phyloP scores from a whole-genome alignment of 352 stramenopile species.

The Globisporangium recalcitrans region DNA sequence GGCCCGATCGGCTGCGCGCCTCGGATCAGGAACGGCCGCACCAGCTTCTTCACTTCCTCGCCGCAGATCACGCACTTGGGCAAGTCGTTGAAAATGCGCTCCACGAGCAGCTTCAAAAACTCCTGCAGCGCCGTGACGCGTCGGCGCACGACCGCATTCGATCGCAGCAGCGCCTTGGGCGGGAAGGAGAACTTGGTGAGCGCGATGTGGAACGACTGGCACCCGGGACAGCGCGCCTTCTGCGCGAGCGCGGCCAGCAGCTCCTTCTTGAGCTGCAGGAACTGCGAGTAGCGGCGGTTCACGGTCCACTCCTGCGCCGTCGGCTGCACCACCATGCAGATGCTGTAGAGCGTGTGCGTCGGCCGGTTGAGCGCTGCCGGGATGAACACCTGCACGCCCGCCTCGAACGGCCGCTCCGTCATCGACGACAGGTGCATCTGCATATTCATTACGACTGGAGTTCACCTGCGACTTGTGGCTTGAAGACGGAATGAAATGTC shows the following conservation, averaged over 20 bases:
- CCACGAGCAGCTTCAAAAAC: conserved; percentile 70
- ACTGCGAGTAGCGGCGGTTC: conserved; percentile 85
- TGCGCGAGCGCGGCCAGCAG: conserved; percentile 44
- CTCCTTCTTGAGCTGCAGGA: conserved; percentile 72
- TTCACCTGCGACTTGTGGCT: neutral
- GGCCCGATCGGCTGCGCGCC: conserved; percentile 69
- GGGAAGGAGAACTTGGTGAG: conserved; percentile 65
- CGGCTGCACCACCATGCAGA: conserved; percentile 76
- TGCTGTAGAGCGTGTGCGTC: conserved; percentile 82
- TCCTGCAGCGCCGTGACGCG: conserved; percentile 64
- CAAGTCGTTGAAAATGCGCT: conserved; percentile 64
- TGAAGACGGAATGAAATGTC: neutral
- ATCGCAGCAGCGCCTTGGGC: conserved; percentile 56
- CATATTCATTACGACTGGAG: neutral
- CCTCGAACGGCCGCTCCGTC: conserved; percentile 19
- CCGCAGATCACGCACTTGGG: conserved; percentile 73
- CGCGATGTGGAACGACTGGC: conserved; percentile 53
- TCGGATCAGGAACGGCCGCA: conserved; percentile 73
- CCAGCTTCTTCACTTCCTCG: conserved; percentile 56
- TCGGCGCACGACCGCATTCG: conserved; percentile 64
- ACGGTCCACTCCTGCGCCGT: conserved; percentile 79
- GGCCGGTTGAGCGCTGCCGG: conserved; percentile 76
- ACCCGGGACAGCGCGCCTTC: conserved; percentile 49
- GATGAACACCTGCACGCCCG: conserved; percentile 76
- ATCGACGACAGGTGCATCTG: neutral